These are phyloP conservation scores for Pseudocercospora eumusae DNA, from an alignment of 2,329 filamentous ascomycete species.

Conservation along the genomic window DNA sequence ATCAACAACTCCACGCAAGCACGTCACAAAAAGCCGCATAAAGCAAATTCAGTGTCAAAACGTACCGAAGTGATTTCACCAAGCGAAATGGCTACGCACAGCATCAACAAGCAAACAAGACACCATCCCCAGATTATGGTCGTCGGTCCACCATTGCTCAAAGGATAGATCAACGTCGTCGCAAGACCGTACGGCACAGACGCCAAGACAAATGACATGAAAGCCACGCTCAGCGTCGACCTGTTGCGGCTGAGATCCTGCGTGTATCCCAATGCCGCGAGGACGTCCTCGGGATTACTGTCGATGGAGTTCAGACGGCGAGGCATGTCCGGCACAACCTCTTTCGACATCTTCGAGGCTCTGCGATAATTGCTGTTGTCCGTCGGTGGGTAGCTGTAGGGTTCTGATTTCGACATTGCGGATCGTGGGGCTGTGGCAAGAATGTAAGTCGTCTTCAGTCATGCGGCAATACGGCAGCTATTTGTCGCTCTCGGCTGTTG, in stretches of 20 bases:
- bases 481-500: slow-evolving; percentile 20
- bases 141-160: slow-evolving; percentile 66
- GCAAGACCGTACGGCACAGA: slow-evolving; percentile 73
- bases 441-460: slow-evolving; percentile 11
- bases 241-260: slow-evolving; percentile 65
- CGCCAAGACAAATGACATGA: slow-evolving; percentile 75
- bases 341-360: slow-evolving; percentile 20
- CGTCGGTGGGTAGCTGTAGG: slow-evolving; percentile 19
- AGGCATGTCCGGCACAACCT: slow-evolving; percentile 12
- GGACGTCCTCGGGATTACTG: slow-evolving; percentile 60
- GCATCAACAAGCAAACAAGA: slow-evolving; percentile 66
- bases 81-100: slow-evolving; percentile 69
- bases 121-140: slow-evolving; percentile 75
- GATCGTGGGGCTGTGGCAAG: slow-evolving; percentile 1
- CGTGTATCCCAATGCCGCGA: slow-evolving; percentile 67
- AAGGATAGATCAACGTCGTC: slow-evolving; percentile 68
- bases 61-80: slow-evolving; percentile 69
- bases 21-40: slow-evolving; percentile 3
- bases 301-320: slow-evolving; percentile 22
- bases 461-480: slow-evolving; percentile 15
- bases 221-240: slow-evolving; percentile 68
- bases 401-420: slow-evolving; percentile 21
- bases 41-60: slow-evolving; percentile 15
- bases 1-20: slow-evolving; percentile 3
- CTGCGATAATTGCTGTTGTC: slow-evolving; percentile 16